Evolutionary conservation across 371 early-diverging fungal genomes (phyloP).

Genomic region (Basidiobolus meristosporus): DNA sequence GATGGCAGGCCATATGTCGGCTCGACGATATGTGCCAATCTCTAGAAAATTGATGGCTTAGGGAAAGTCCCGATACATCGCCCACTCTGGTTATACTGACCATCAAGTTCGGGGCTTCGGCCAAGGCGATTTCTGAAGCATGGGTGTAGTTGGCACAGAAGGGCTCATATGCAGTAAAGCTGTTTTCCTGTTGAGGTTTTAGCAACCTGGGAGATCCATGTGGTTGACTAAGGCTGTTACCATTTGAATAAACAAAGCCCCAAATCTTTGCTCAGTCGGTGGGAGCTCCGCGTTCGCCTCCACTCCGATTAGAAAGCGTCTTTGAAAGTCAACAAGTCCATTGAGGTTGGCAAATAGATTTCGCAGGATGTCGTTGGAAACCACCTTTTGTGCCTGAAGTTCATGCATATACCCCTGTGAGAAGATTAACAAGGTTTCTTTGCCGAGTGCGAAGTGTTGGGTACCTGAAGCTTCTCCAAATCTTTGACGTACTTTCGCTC

Average conservation of each 20-base stretch:
- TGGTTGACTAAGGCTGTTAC: constrained; percentile 4
- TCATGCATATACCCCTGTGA: constrained; percentile 20
- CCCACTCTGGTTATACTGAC: constrained; percentile 1
- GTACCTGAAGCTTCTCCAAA: constrained; percentile 63
- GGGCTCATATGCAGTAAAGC: constrained; percentile 83
- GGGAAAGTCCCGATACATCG: not conserved
- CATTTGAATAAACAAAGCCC: constrained; percentile 49
- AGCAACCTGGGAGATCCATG: constrained; percentile 1
- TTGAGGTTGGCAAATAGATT: constrained; percentile 83
- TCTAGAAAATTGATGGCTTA: constrained; percentile 9
- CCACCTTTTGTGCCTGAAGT: constrained; percentile 7
- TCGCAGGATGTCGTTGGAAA: constrained; percentile 37
- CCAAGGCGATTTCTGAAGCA: constrained; percentile 42
- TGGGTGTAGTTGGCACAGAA: constrained; percentile 81
- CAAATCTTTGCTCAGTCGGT: constrained; percentile 72
- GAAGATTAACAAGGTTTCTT: not conserved
- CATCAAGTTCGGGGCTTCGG: constrained; percentile 20
- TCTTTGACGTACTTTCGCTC: constrained; percentile 87
- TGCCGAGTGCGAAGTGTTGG: not conserved
- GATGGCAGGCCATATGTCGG: constrained; percentile 74
- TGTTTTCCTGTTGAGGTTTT: constrained; percentile 38
- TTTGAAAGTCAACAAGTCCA: constrained; percentile 85
- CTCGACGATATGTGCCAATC: constrained; percentile 50
- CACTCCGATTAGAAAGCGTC: constrained; percentile 77
- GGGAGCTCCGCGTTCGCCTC: constrained; percentile 61